These are phyloP conservation scores for Penicillium canescens DNA, from an alignment of 495 filamentous ascomycete species.

Conservation along the genomic window DNA sequence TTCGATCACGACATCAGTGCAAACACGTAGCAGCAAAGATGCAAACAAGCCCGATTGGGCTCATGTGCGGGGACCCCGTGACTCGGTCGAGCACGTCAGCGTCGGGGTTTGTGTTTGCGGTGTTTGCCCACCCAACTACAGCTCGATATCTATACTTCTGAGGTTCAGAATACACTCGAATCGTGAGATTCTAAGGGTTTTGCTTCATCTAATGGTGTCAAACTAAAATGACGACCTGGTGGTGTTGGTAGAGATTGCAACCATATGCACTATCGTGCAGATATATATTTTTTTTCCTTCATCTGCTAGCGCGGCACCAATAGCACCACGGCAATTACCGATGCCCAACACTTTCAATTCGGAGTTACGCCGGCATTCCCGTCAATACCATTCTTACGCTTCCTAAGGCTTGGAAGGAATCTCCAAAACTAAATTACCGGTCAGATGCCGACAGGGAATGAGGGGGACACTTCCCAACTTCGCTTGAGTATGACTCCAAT, in stretches of 20 bases:
- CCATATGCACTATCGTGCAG: background rate
- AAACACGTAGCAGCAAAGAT: constrained; percentile 22
- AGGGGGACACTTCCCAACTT: background rate
- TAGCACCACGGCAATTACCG: constrained; percentile 22
- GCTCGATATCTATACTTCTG: background rate
- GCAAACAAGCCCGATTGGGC: constrained; percentile 37
- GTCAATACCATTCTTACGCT: background rate
- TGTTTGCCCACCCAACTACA: background rate
- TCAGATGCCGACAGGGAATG: constrained; percentile 2
- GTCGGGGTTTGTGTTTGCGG: constrained; percentile 24
- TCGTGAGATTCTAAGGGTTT: background rate
- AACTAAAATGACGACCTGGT: no score
- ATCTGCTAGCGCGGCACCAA: constrained; percentile 13
- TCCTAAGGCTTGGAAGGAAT: background rate
- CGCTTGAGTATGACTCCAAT: background rate
- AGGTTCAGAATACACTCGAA: background rate
- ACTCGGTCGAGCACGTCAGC: constrained; percentile 38
- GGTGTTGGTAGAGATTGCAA: no score
- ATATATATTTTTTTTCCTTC: background rate
- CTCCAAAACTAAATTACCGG: constrained; percentile 1
- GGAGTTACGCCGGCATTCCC: background rate
- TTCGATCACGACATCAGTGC: constrained; percentile 53
- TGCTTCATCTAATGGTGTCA: background rate
- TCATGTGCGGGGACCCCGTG: constrained; percentile 37
- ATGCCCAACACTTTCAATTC: background rate